phyloP scores from a whole-genome alignment of 1,139 yeast species.

The Taphrina flavorubra region DNA sequence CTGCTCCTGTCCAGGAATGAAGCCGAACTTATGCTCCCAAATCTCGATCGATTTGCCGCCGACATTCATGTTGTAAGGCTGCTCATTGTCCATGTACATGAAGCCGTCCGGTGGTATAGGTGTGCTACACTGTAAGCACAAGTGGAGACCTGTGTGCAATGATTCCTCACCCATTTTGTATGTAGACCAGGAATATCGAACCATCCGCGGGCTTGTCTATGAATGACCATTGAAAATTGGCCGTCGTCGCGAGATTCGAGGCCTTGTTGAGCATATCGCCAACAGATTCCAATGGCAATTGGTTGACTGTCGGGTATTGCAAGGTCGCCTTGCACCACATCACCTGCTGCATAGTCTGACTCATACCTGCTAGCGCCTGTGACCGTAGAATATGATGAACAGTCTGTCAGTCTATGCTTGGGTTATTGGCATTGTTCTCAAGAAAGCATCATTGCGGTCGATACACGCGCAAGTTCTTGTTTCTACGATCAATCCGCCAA shows the following conservation, averaged over 20 bases:
- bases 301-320: conserved; percentile 41
- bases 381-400: too few species aligned
- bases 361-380: neutral
- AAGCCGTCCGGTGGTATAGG: conserved; percentile 44
- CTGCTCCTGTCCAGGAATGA: conserved; percentile 42
- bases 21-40: conserved; percentile 44
- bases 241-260: conserved; percentile 33
- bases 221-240: conserved; percentile 43
- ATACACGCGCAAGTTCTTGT: too few species aligned
- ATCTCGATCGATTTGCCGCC: conserved; percentile 42
- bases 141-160: neutral
- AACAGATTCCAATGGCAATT: conserved; percentile 42
- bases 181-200: conserved; percentile 41
- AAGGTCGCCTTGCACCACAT: conserved; percentile 43
- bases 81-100: conserved; percentile 44
- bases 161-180: conserved; percentile 28
- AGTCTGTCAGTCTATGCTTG: too few species aligned
- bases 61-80: conserved; percentile 39
- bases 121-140: conserved; percentile 4
- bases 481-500: neutral
- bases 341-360: conserved; percentile 28
- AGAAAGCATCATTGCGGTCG: neutral
- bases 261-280: conserved; percentile 44
- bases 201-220: conserved; percentile 44
- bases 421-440: too few species aligned